Base-by-base conservation (phyloP, 2,329 filamentous ascomycete species). In the Clonostachys sp. region DNA sequence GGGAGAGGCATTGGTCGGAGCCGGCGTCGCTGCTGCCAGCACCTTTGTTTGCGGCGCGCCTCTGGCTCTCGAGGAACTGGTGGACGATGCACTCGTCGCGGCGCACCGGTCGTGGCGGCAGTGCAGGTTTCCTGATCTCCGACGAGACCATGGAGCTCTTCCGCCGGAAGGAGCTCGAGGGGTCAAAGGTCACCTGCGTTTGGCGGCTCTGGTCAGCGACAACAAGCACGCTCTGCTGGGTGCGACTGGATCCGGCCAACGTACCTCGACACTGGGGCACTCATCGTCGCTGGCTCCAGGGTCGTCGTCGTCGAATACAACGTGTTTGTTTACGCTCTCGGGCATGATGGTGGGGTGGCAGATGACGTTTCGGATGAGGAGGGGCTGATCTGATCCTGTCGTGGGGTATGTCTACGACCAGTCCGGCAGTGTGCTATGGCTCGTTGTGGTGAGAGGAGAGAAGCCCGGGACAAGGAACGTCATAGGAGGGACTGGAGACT, bases 51-150 rank as follows among this genome's bases (percentile, higher is more conserved):
- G 36, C 7, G 16, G 53, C 62, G 16, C 60, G 64, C 47, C 72
- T 70, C 57, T 85, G 80, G 42, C 66, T 73, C 46, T 85, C 81
- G 51, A 86, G 71, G 45, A 86, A 74, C 48, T 84, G 78, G 59
- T 87, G 83, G 34, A 86, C 83, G 36, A 85, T 72, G 55, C 83
- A 86, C 57, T 83, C 78, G 12, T 77, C 77, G 35, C 63, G 61
- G n/a, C 55, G 63, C 56, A 40, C 61, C 56, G 45, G 52, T 49
- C 53, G 46, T 35, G 52, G 35, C 48, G 51, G 43, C 51, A 56
- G 44, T 35, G 67, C 53, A 6, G 71, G 70, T 8, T 58, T 52
- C 14, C 65, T 56, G 4, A 67, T 57, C 33, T 84, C 80, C 44
- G 68, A 67, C 5, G 72, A 61, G 12, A 84, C 78, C 44, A 87